These are phyloP conservation scores for Lepraria neglecta DNA, from an alignment of 495 filamentous ascomycete genomes.

Conservation along the genomic window DNA sequence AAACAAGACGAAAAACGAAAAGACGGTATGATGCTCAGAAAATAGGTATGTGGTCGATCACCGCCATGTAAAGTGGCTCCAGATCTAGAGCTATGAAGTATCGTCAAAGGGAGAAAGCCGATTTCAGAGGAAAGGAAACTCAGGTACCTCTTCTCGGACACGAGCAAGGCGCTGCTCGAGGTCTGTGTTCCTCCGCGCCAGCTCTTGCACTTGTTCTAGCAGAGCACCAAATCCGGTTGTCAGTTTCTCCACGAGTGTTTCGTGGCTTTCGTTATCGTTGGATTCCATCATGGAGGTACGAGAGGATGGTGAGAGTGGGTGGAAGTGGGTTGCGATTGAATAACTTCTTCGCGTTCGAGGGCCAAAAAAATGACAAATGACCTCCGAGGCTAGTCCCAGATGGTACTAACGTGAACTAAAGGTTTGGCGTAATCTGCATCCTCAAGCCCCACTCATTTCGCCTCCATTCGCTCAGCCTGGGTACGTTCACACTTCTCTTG, in stretches of 20 bases:
- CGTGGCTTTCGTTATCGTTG: background rate
- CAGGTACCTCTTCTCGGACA: slow-evolving; percentile 43
- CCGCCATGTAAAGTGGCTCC: slow-evolving; percentile 42
- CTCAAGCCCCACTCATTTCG: too few relatives aligned
- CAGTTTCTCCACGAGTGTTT: slow-evolving; percentile 33
- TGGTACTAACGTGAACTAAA: too few relatives aligned
- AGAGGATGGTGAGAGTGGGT: background rate
- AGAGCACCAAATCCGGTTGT: slow-evolving; percentile 45
- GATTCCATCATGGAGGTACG: background rate
- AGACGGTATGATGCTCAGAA: slow-evolving; percentile 13
- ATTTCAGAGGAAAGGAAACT: slow-evolving; percentile 14
- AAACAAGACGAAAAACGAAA: background rate
- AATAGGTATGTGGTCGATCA: slow-evolving; percentile 44
- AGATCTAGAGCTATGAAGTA: slow-evolving; percentile 56
- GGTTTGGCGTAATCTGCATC: too few relatives aligned
- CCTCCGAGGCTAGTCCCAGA: too few relatives aligned
- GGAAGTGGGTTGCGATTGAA: background rate
- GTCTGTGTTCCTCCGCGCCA: slow-evolving; percentile 40
- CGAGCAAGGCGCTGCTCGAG: slow-evolving; percentile 40
- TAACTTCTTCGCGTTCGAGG: background rate
- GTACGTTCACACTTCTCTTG: too few relatives aligned
- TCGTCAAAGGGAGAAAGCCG: slow-evolving; percentile 42
- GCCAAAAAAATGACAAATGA: too few relatives aligned
- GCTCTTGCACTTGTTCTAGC: slow-evolving; percentile 44
- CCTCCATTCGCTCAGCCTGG: too few relatives aligned